Conservation (phyloP, 176 grass and related monocot species). For the Carex kokanica region DNA sequence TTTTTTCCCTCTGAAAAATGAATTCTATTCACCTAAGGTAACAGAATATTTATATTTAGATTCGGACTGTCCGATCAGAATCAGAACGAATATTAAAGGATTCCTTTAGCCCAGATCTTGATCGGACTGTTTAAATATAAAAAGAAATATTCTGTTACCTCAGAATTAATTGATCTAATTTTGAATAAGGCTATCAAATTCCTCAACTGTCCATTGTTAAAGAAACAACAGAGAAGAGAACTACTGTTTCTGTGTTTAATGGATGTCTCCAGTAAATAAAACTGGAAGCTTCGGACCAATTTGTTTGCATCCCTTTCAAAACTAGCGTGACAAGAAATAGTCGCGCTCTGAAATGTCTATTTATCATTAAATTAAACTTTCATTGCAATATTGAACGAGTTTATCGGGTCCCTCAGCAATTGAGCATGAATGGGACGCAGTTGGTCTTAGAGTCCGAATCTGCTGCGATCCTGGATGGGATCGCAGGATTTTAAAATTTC, state of each 20-base stretch:
- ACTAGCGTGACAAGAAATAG: not conserved
- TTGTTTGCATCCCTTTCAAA: slow-evolving; percentile 12
- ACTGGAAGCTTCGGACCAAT: not conserved
- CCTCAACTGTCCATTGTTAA: not conserved
- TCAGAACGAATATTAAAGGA: too few relatives aligned
- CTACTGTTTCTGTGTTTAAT: not conserved
- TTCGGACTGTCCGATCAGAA: too few relatives aligned
- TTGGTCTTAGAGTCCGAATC: too few relatives aligned
- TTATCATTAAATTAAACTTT: not conserved
- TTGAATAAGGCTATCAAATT: not conserved
- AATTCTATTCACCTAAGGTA: too few relatives aligned
- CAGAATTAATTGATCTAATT: not conserved
- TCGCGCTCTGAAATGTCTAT: not conserved
- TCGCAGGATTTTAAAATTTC: too few relatives aligned
- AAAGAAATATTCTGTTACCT: too few relatives aligned
- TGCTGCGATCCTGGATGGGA: too few relatives aligned
- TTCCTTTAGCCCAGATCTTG: not conserved
- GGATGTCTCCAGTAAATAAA: not conserved
- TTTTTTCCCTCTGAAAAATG: not conserved
- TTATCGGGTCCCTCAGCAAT: not conserved
- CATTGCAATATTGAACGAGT: not conserved
- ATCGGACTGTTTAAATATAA: too few relatives aligned
- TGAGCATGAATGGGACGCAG: not conserved
- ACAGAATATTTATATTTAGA: too few relatives aligned
- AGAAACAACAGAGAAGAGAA: too few relatives aligned